Base-by-base conservation (phyloP, 441 rosid genomes). In the Cnidoscolus chayamansa region DNA sequence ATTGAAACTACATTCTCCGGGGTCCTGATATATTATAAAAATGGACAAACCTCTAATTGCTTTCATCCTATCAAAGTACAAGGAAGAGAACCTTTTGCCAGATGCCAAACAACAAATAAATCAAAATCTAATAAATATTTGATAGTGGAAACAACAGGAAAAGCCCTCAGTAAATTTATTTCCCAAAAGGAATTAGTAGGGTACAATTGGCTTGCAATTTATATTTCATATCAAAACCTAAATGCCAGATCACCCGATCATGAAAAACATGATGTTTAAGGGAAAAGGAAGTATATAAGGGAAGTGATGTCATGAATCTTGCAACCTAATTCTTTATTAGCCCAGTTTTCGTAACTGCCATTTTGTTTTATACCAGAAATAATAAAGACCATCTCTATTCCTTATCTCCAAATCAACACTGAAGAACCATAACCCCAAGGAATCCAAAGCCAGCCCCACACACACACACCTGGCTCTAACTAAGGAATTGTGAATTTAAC, bases 181-280 rank as follows among this genome's bases (percentile, higher is more conserved):
- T 40, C 45, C 45, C 45, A 40, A 61, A 61, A n/a, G 43, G 19
- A 65, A 49, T 15, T n/a, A 50, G 7, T 15, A 1, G 37, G 30
- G 15, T 37, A 40, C 2, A 63, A 16, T n/a, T 2, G 25, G 49
- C 9, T 35, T 32, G 15, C 6, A 1, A 61, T 20, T 31, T 17
- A 40, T 40, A 61, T 61, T 61, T 54, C 43, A 66, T 51, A 32
- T 51, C 60, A 67, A 60, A 67, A 51, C 55, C 2, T 49, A 65
- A 65, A 65, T 45, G 55, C 7, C 17, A 1, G 54, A 32, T 32
- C 32, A 59, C 30, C 50, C 2, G 30, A 50, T 32, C 11, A 12
- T 5, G 51, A 35, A 66, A 10, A 15, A 13, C 25, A 13, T 2
- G 1, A 13, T 32, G 13, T 6, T 15, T 48, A n/a, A 1, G 0